These are phyloP conservation scores for Pisolithus marmoratus DNA, from an alignment of 768 basidiomycete species.

Conservation along the genomic window DNA sequence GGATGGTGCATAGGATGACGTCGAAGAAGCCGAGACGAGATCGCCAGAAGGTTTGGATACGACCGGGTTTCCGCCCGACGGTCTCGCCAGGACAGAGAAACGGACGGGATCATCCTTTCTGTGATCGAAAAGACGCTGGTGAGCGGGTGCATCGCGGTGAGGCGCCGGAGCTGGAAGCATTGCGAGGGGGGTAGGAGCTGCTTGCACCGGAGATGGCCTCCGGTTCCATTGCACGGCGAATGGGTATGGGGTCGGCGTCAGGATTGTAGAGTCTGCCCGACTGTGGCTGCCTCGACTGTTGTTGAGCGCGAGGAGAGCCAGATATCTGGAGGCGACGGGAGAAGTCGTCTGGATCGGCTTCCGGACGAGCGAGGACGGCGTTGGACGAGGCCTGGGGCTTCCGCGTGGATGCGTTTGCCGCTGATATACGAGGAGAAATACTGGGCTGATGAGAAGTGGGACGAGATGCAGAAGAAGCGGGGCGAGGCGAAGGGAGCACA, in stretches of 20 bases:
- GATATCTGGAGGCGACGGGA: slow-evolving; percentile 68
- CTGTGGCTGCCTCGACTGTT: slow-evolving; percentile 30
- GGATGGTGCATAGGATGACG: slow-evolving; percentile 69
- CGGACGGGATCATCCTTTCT: slow-evolving; percentile 87
- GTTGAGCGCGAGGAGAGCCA: slow-evolving; percentile 35
- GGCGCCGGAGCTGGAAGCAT: slow-evolving; percentile 28
- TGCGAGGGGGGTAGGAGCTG: slow-evolving; percentile 40
- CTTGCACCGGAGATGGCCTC: slow-evolving; percentile 58
- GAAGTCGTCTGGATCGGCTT: slow-evolving; percentile 69
- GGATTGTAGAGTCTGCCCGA: slow-evolving; percentile 64
- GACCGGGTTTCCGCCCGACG: slow-evolving; percentile 38
- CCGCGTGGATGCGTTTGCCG: slow-evolving; percentile 23
- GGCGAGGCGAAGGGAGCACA: slow-evolving; percentile 24
- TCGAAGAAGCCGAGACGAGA: slow-evolving; percentile 68
- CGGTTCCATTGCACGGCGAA: slow-evolving; percentile 57
- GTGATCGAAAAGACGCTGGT: slow-evolving; percentile 77
- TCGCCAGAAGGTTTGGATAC: slow-evolving; percentile 63
- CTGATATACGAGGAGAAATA: slow-evolving; percentile 20
- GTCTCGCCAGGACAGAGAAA: slow-evolving; percentile 63
- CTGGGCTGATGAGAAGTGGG: slow-evolving; percentile 23
- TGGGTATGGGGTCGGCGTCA: slow-evolving; percentile 59
- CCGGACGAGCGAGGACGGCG: slow-evolving; percentile 33
- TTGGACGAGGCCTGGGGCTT: slow-evolving; percentile 31
- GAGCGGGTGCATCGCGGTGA: slow-evolving; percentile 27
- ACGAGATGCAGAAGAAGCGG: slow-evolving; percentile 25